A percentile compares a stretch with the other conserved stretches of the same genome.
Conservation (phyloP, 345 rosid genomes). For the Noccaea caerulescens region DNA sequence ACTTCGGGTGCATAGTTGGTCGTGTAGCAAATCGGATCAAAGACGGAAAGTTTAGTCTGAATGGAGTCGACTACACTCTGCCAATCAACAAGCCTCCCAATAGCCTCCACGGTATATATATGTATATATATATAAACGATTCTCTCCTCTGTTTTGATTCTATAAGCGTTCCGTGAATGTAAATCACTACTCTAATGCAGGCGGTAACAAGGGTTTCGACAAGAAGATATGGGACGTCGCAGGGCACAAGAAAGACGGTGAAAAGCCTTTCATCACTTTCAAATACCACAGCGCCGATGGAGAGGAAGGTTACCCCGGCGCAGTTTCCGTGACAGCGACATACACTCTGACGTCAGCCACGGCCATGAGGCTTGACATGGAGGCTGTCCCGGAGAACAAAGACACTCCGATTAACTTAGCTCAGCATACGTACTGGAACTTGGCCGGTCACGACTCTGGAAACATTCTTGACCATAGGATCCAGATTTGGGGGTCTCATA, state of each 20-base stretch:
- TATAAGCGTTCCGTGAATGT: neutral
- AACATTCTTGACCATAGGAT: constrained; percentile 67
- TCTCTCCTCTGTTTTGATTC: constrained; percentile 11
- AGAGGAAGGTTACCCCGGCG: constrained; percentile 96
- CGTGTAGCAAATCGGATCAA: constrained; percentile 90
- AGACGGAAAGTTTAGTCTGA: constrained; percentile 77
- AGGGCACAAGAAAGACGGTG: constrained; percentile 60
- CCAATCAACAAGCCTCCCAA: constrained; percentile 90
- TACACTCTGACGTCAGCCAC: constrained; percentile 73
- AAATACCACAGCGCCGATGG: constrained; percentile 75
- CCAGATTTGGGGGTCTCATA: constrained; percentile 79
- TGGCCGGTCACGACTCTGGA: constrained; percentile 81
- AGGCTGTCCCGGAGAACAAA: constrained; percentile 72
- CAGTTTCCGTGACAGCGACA: constrained; percentile 72
- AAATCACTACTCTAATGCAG: constrained; percentile 45
- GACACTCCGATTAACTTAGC: constrained; percentile 87
- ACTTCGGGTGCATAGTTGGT: constrained; percentile 93
- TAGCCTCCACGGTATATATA: constrained; percentile 81
- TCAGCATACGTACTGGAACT: constrained; percentile 98
- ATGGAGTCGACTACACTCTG: constrained; percentile 70
- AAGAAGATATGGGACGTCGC: constrained; percentile 78
- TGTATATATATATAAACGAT: neutral
- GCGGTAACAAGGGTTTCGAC: constrained; percentile 88
- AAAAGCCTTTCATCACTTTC: constrained; percentile 71
- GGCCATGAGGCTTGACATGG: constrained; percentile 89